Conservation (phyloP, 257 asterid genomes). For the Dorcoceras hygrometricum region DNA sequence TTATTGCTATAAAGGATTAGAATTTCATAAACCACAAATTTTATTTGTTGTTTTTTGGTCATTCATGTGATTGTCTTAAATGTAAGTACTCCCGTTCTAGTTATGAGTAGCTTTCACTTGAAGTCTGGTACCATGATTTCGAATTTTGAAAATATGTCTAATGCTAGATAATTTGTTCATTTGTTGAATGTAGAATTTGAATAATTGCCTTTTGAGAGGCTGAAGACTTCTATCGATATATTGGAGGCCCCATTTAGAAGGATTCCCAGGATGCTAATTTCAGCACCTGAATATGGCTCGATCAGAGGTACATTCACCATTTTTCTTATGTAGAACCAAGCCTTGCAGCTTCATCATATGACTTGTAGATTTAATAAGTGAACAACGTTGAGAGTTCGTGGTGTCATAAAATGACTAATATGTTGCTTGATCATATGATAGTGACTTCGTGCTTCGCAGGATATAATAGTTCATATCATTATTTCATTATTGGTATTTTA, state of each 20-base stretch:
- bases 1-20: neutral
- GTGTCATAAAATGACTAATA: neutral
- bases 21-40: neutral
- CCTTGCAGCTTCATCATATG: neutral
- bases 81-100: slow-evolving; percentile 18
- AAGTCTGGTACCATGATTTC: neutral
- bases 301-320: neutral
- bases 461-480: too few relatives aligned
- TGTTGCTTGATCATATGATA: neutral
- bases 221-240: neutral
- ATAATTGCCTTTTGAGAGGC: neutral
- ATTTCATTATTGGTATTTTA: neutral
- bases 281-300: neutral
- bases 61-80: slow-evolving; percentile 14
- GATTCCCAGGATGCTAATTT: too few relatives aligned
- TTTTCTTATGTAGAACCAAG: neutral
- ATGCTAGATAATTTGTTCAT: neutral
- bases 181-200: neutral
- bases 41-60: slow-evolving; percentile 3
- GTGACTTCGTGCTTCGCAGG: neutral
- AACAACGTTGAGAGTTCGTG: neutral
- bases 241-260: neutral
- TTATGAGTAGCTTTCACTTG: slow-evolving; percentile 12
- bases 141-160: neutral
- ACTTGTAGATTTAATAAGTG: neutral